Evolutionary conservation across 225 moss, liverwort and hornwort species (phyloP).

Genomic region (Polytrichum formosum): DNA sequence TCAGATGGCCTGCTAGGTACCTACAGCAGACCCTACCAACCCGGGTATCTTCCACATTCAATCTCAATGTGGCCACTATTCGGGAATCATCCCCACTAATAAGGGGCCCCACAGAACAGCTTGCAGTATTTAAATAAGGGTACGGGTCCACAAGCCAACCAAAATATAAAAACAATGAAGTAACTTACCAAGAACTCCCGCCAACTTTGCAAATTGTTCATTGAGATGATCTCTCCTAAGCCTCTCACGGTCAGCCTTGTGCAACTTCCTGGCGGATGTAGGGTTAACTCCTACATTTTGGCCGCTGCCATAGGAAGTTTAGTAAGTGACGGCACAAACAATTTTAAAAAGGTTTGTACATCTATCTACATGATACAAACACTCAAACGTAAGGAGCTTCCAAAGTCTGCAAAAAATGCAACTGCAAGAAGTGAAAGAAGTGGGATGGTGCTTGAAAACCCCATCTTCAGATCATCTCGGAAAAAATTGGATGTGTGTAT

Average conservation of each 20-base stretch:
- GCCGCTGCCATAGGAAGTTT: conserved; percentile 25
- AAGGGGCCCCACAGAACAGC: too few relatives aligned
- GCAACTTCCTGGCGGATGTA: conserved; percentile 67
- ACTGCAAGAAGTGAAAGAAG: background rate
- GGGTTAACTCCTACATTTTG: conserved; percentile 36
- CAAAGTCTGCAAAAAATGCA: too few relatives aligned
- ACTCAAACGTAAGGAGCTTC: too few relatives aligned
- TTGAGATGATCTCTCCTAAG: conserved; percentile 87
- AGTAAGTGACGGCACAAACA: background rate
- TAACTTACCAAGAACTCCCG: conserved; percentile 73
- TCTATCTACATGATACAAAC: background rate
- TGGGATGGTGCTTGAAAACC: background rate
- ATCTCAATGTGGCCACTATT: too few relatives aligned
- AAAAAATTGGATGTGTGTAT: too few relatives aligned
- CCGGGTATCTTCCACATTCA: too few relatives aligned
- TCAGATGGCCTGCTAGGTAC: too few relatives aligned
- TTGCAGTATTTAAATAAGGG: too few relatives aligned
- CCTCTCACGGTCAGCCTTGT: conserved; percentile 94
- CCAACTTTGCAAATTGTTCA: conserved; percentile 87
- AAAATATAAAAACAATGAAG: background rate
- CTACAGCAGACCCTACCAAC: too few relatives aligned
- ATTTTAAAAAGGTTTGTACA: background rate
- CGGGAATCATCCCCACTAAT: too few relatives aligned
- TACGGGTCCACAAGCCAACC: background rate
- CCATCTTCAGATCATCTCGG: too few relatives aligned